These are phyloP conservation scores for Boletus coccyginus DNA, from an alignment of 768 basidiomycete species.

Conservation along the genomic window DNA sequence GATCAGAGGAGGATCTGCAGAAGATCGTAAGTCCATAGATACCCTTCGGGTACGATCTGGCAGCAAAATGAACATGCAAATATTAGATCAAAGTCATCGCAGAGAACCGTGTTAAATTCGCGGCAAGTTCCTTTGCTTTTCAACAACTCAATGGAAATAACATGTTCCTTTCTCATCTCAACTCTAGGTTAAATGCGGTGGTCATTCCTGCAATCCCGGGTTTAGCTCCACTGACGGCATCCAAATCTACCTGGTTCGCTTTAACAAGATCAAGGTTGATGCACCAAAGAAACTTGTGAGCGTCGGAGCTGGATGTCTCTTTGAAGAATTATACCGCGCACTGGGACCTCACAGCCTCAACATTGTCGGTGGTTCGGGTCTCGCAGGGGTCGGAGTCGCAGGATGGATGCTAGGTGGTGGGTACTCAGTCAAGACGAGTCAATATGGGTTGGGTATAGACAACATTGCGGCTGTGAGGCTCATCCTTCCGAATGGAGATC, in stretches of 20 bases:
- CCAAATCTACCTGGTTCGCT: constrained; percentile 25
- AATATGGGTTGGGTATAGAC: constrained; percentile 34
- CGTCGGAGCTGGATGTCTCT: constrained; percentile 28
- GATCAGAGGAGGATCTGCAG: constrained; percentile 7
- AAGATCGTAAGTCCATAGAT: not conserved
- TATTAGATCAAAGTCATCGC: constrained; percentile 7
- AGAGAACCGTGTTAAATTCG: constrained; percentile 7
- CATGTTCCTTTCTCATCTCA: not conserved
- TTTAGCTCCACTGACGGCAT: constrained; percentile 33
- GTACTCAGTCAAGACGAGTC: constrained; percentile 33
- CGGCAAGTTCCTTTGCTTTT: not conserved
- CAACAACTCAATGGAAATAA: not conserved
- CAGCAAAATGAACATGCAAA: not conserved
- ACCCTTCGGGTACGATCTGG: no score
- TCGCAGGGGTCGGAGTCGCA: constrained; percentile 27
- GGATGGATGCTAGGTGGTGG: constrained; percentile 36
- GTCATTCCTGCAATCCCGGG: constrained; percentile 24
- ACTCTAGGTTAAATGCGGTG: constrained; percentile 32
- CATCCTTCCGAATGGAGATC: constrained; percentile 30
- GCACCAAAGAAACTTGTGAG: not conserved
- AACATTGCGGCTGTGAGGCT: constrained; percentile 28
- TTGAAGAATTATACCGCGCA: constrained; percentile 26
- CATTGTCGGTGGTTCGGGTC: constrained; percentile 23
- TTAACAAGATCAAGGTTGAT: constrained; percentile 13
- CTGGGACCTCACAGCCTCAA: constrained; percentile 11